phyloP scores from a whole-genome alignment of 2,329 filamentous ascomycete species.

The Aureobasidium sp. region DNA sequence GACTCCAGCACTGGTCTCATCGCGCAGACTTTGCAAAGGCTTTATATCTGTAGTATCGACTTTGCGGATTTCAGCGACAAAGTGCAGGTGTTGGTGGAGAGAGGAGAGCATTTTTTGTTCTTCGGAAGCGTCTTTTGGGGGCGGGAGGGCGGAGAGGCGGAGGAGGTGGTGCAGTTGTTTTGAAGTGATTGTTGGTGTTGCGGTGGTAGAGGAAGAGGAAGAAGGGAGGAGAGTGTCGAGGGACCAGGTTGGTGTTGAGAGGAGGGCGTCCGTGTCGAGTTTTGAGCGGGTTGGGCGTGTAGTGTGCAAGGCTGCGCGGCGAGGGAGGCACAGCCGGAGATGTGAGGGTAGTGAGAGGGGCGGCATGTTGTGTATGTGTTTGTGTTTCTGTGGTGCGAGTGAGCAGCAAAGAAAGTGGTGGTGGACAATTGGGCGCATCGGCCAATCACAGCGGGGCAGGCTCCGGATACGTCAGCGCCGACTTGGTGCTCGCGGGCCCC shows the following conservation, averaged over 20 bases:
- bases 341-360: background rate
- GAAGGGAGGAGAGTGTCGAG: constrained; percentile 28
- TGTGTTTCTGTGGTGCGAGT: background rate
- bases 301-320: background rate
- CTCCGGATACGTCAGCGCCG: constrained; percentile 10
- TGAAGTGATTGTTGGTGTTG: constrained; percentile 48
- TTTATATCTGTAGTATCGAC: constrained; percentile 67
- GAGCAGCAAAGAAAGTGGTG: background rate
- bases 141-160: constrained; percentile 79
- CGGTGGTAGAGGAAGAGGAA: constrained; percentile 16
- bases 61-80: constrained; percentile 77
- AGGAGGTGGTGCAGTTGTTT: constrained; percentile 75
- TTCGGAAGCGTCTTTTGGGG: constrained; percentile 55
- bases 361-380: background rate
- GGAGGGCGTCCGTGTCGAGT: constrained; percentile 35
- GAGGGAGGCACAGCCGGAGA: background rate
- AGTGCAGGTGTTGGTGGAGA: constrained; percentile 75
- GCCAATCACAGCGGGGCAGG: constrained; percentile 13
- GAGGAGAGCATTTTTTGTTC: constrained; percentile 66
- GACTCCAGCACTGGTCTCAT: constrained; percentile 59
- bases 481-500: background rate
- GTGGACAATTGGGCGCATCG: background rate
- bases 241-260: constrained; percentile 75
- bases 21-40: constrained; percentile 71
- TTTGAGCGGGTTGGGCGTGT: background rate